Conservation (phyloP, 345 rosid genomes). For the Excoecaria agallocha region DNA sequence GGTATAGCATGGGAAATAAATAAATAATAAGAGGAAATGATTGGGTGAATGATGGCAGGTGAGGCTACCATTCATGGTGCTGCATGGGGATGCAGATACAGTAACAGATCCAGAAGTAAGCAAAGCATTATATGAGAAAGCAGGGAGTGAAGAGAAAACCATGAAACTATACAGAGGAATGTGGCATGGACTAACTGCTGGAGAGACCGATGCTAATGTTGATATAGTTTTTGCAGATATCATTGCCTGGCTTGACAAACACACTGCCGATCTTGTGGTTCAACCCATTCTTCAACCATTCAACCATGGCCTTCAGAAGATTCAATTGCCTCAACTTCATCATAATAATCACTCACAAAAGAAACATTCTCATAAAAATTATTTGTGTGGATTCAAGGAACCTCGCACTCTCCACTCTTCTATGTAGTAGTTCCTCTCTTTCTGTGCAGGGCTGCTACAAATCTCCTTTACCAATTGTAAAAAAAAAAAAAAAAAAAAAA, state of each 20-base stretch:
- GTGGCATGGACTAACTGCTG: conserved; percentile 91
- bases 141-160: conserved; percentile 77
- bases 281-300: conserved; percentile 28
- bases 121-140: conserved; percentile 70
- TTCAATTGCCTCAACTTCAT: not conserved
- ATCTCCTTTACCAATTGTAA: not conserved
- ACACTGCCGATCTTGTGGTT: conserved; percentile 19
- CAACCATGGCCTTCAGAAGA: conserved; percentile 11
- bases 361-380: conserved; percentile 23
- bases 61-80: conserved; percentile 67
- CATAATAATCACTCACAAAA: not conserved
- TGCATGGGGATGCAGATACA: conserved; percentile 92
- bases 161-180: conserved; percentile 78
- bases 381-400: conserved; percentile 61
- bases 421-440: conserved; percentile 35
- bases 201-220: conserved; percentile 76
- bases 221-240: conserved; percentile 72
- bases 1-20: too few species aligned
- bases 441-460: not conserved
- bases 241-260: conserved; percentile 66
- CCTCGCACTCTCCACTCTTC: conserved; percentile 57
- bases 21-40: too few species aligned
- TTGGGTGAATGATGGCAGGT: conserved; percentile 42
- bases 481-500: not conserved
- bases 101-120: conserved; percentile 97